Evolutionary conservation across 2,329 filamentous ascomycete genomes (phyloP), one percentile per base, ranked within the genome.

Genomic region (Botrytis deweyae): DNA sequence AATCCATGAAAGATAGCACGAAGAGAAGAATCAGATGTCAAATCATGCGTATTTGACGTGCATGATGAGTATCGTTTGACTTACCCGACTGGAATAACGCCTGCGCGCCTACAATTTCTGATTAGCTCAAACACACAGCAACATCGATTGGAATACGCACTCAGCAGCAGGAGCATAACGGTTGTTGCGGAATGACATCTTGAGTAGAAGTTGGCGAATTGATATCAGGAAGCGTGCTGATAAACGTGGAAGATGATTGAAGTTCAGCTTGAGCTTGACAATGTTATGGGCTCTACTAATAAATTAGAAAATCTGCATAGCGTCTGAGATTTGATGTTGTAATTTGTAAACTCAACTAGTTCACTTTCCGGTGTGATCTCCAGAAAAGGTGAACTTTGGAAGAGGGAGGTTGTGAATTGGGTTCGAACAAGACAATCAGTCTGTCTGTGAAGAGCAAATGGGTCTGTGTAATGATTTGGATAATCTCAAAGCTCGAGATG

Each of bases 121-220:
- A 58, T 68, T 29, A 68, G 38, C 49, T 6, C 38, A 42, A 42
- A 25, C 36, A 42, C n/a, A 12, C 25, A 22, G 22, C n/a, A 16
- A 6, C 1, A 16, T 18, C 25, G 5, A 33, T 58, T 42, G 25
- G 12, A 25, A 20, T 58, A 68, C 66, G 6, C 22, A 68, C 66
- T 58, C 20, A 20, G 49, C 20, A 58, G 66, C 49, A 42, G 66
- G 66, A 25, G 49, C 12, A 42, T 68, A 68, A 58, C 36, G 49
- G 18, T 58, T 68, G 36, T 68, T 68, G 8, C 20, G 40, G 18
- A 22, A 68, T 10, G 66, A 42, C 66, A 68, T 68, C n/a, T 33
- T 58, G 38, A 10, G n/a, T 25, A 44, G n/a, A 58, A 25, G 6
- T 4, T n/a, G 38, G 20, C 22, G 49, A 58, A 5, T 8, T 20